Percentiles rank a stretch among this genome's conserved stretches.
Conservation (phyloP, 768 basidiomycete species). For the Leccinum fibrillosum region DNA sequence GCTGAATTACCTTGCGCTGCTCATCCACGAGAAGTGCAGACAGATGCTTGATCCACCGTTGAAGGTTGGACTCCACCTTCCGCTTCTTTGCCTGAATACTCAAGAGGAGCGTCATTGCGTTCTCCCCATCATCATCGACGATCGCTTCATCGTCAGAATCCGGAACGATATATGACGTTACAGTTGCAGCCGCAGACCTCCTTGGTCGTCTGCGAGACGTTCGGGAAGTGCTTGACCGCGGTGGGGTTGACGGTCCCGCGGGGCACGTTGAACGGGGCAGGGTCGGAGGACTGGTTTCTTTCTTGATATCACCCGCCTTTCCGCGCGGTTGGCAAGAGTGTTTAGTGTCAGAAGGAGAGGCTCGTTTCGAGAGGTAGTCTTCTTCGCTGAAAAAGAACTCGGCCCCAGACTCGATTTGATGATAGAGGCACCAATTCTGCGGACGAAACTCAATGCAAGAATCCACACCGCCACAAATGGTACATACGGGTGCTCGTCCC, state of each 20-base stretch:
- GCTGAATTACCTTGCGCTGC: conserved; percentile 57
- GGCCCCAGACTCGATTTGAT: conserved; percentile 61
- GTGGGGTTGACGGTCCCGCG: conserved; percentile 12
- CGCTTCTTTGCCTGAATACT: conserved; percentile 35
- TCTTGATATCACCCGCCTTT: conserved; percentile 38
- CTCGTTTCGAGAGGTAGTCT: conserved; percentile 52
- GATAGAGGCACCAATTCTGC: conserved; percentile 53
- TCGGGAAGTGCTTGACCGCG: conserved; percentile 18
- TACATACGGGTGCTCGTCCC: conserved; percentile 56
- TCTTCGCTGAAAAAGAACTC: conserved; percentile 69
- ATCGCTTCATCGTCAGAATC: conserved; percentile 71
- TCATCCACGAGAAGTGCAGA: conserved; percentile 59
- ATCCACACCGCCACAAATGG: not conserved
- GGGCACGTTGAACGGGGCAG: conserved; percentile 24
- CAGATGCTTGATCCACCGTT: conserved; percentile 70
- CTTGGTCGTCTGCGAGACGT: conserved; percentile 53
- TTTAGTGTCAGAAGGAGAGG: conserved; percentile 20
- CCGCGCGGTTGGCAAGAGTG: conserved; percentile 22
- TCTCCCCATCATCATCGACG: conserved; percentile 36
- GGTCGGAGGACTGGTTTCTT: conserved; percentile 35
- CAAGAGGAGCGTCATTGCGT: conserved; percentile 28
- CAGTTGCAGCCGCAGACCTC: conserved; percentile 47
- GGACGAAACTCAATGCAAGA: conserved; percentile 1
- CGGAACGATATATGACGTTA: conserved; percentile 61
- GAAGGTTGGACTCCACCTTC: conserved; percentile 44